phyloP scores from a whole-genome alignment of 768 basidiomycete genomes.

The Glaciozyma martinii region DNA sequence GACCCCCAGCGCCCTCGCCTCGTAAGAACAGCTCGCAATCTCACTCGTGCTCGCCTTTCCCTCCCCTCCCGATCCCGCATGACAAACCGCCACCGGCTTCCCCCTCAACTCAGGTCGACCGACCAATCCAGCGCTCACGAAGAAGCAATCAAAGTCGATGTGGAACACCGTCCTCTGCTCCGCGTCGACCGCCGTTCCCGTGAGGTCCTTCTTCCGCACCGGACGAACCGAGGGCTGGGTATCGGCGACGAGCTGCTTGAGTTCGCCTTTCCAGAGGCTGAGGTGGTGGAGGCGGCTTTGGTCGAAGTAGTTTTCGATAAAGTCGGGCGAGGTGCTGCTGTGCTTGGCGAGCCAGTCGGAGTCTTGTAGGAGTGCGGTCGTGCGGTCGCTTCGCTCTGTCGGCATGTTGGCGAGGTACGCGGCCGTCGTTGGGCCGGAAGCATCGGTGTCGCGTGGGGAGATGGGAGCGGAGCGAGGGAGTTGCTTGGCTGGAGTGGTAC shows the following conservation, averaged over 20 bases:
- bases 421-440: constrained; percentile 3
- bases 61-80: constrained; percentile 62
- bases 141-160: constrained; percentile 80
- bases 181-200: constrained; percentile 34
- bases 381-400: constrained; percentile 52
- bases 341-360: constrained; percentile 78
- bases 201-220: constrained; percentile 16
- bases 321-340: constrained; percentile 69
- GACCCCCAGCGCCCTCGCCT: constrained; percentile 77
- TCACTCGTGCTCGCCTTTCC: constrained; percentile 70
- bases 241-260: constrained; percentile 64
- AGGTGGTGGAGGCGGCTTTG: constrained; percentile 90
- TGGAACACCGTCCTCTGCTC: constrained; percentile 44
- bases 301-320: constrained; percentile 67
- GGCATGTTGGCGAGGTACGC: constrained; percentile 35
- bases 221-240: constrained; percentile 43
- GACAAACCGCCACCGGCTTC: constrained; percentile 88
- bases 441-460: constrained; percentile 22
- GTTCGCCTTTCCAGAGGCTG: constrained; percentile 83
- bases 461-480: background rate
- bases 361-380: constrained; percentile 69
- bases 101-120: constrained; percentile 71
- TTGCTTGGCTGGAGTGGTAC: background rate
- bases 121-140: constrained; percentile 74
- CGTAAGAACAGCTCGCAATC: constrained; percentile 89